Evolutionary conservation across 2,329 filamentous ascomycete genomes (phyloP).

Genomic region (Fusarium pseudocircinatum): DNA sequence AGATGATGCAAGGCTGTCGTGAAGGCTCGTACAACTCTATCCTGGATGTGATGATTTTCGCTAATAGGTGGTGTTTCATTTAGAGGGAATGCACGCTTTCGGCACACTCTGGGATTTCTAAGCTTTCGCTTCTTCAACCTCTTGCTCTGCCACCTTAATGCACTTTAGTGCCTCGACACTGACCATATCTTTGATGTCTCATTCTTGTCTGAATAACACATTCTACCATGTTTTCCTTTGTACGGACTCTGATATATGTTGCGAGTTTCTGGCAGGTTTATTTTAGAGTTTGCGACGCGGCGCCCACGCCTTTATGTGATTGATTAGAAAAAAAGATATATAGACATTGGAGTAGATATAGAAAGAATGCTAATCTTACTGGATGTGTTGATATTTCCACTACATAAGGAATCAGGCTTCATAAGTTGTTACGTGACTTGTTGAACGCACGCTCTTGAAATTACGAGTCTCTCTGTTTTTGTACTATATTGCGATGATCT

Average conservation of each 20-base stretch:
- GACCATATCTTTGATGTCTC: not conserved
- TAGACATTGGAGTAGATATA: not conserved
- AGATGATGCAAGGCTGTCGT: not conserved
- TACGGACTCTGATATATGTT: no score
- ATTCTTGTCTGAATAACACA: fast-evolving
- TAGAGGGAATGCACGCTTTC: not conserved
- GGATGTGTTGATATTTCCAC: no score
- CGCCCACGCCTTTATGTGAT: not conserved
- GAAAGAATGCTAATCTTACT: not conserved
- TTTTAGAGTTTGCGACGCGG: fast-evolving
- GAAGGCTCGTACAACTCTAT: not conserved
- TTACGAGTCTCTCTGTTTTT: no score
- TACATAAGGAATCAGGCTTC: no score
- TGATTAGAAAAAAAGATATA: not conserved
- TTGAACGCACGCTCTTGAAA: no score
- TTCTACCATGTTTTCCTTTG: not conserved
- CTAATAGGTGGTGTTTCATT: no score
- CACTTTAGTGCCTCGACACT: fast-evolving
- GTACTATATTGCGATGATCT: no score
- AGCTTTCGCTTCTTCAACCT: fast-evolving
- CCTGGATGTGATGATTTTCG: fast-evolving
- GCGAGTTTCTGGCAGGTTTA: no score
- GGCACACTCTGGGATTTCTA: not conserved
- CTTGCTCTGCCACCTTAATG: no score
- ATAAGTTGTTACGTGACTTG: no score